Conservation (phyloP, 352 stramenopile species). For the Globisporangium heterothallicum region DNA sequence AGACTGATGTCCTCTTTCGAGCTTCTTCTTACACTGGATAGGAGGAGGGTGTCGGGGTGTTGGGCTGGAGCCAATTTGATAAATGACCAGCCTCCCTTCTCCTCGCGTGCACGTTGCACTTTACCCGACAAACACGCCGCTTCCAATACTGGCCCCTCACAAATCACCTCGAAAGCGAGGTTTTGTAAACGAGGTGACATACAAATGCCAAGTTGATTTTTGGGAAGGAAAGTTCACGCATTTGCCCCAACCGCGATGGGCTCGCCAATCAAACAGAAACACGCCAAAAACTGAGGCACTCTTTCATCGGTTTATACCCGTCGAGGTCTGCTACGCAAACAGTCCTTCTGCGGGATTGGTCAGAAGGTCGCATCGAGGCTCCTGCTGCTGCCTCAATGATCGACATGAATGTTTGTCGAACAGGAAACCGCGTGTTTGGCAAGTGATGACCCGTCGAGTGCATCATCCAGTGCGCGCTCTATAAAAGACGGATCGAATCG, state of each 20-base stretch:
- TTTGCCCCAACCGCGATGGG: no score
- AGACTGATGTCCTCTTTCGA: no score
- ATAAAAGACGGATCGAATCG: not conserved
- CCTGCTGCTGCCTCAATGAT: no score
- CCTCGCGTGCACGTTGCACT: not conserved
- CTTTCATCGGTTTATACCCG: not conserved
- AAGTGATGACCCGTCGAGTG: not conserved
- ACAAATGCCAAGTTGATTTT: not conserved
- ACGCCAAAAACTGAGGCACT: not conserved
- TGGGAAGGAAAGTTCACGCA: not conserved
- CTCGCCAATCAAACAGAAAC: not conserved
- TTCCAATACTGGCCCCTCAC: not conserved
- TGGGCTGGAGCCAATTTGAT: conserved; percentile 3
- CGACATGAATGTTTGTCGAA: not conserved
- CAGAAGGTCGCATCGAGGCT: not conserved
- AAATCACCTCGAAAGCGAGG: not conserved
- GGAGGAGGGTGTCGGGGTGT: not conserved
- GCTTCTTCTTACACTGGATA: no score
- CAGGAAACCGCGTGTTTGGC: not conserved
- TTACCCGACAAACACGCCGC: not conserved
- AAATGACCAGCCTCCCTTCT: not conserved
- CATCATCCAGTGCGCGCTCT: not conserved
- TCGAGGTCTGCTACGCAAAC: not conserved
- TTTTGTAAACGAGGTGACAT: not conserved
- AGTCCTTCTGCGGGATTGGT: not conserved